Conservation (phyloP, 73 alveolate species). For the Stentor coeruleus region DNA sequence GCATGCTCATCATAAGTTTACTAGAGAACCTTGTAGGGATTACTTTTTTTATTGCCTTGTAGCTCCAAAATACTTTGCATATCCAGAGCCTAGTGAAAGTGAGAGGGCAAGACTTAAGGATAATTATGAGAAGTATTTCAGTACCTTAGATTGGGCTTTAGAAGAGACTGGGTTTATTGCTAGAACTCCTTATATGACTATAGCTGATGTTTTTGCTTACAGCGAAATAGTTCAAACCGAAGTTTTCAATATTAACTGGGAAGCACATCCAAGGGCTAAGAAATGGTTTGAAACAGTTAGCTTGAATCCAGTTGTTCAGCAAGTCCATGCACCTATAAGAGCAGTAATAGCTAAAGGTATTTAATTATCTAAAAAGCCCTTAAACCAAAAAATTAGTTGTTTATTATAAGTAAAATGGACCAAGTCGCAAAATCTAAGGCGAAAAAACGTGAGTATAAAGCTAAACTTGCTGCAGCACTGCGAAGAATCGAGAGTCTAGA, state of each 20-base stretch:
- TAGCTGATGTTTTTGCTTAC: constrained; percentile 41
- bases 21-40: background rate
- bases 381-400: no score
- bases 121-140: no score
- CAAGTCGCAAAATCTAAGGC: background rate
- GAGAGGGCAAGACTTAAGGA: background rate
- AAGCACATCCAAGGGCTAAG: constrained; percentile 34
- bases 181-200: constrained; percentile 17
- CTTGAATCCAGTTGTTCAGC: no score
- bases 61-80: background rate
- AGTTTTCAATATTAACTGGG: constrained; percentile 33
- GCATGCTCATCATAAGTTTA: background rate
- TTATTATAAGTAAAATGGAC: no score
- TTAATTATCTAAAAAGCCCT: no score
- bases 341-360: no score
- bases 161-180: constrained; percentile 25
- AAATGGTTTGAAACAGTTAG: constrained; percentile 38
- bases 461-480: background rate
- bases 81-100: background rate
- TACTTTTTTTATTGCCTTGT: background rate
- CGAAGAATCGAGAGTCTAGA: background rate
- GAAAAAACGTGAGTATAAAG: background rate
- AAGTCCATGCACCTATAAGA: no score
- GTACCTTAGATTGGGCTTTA: background rate
- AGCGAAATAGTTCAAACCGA: constrained; percentile 37